phyloP scores from a whole-genome alignment of 768 basidiomycete species.

The Candolleomyces eurysporus region DNA sequence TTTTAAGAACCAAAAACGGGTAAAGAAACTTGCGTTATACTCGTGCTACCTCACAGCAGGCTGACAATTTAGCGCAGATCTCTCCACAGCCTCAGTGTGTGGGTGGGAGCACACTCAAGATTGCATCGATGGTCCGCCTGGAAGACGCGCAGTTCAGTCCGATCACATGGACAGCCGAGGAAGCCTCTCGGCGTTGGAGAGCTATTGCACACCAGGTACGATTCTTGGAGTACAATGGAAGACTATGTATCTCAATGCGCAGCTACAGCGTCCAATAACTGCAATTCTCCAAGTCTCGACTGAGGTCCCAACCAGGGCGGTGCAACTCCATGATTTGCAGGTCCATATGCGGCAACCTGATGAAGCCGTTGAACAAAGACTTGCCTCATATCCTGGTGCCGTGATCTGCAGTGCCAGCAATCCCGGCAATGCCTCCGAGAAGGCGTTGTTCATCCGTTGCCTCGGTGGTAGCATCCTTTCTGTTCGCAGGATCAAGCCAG shows the following conservation, averaged over 20 bases:
- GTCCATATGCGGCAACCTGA: background rate
- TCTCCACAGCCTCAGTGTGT: constrained; percentile 44
- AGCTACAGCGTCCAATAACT: constrained; percentile 29
- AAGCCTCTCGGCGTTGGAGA: constrained; percentile 53
- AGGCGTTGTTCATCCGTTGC: constrained; percentile 53
- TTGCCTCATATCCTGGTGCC: background rate
- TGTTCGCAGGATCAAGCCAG: constrained; percentile 59
- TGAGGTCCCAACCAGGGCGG: constrained; percentile 26
- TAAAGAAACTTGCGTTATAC: constrained; percentile 23
- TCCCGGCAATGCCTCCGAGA: constrained; percentile 11
- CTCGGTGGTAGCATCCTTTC: constrained; percentile 48
- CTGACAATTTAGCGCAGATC: constrained; percentile 35
- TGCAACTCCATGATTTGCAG: constrained; percentile 37
- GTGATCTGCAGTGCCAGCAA: constrained; percentile 31
- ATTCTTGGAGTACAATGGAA: background rate
- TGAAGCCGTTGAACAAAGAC: background rate
- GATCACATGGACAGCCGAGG: constrained; percentile 49
- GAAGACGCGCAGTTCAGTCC: constrained; percentile 58
- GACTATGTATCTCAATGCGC: background rate
- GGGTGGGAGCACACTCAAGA: constrained; percentile 27
- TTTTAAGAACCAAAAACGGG: constrained; percentile 52
- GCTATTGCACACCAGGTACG: constrained; percentile 71
- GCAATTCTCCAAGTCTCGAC: constrained; percentile 20
- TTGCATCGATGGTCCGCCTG: constrained; percentile 60
- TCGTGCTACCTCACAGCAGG: background rate